A percentile compares a stretch with the other conserved stretches of the same genome.
These are phyloP conservation scores for Ceriops tagal DNA, from an alignment of 345 rosid species.

Conservation along the genomic window DNA sequence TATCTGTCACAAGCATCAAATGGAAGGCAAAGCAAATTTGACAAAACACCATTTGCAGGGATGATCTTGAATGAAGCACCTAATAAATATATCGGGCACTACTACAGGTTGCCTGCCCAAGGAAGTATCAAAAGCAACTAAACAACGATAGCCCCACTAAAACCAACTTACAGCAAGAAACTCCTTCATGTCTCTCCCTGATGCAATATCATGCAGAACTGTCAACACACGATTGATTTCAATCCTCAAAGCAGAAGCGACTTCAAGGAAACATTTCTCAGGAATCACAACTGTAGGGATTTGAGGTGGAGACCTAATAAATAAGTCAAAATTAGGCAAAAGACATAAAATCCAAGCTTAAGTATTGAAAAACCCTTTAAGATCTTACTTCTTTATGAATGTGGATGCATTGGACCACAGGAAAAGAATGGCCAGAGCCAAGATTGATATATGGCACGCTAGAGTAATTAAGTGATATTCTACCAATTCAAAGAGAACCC, in stretches of 20 bases:
- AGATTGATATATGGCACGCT: slow-evolving; percentile 19
- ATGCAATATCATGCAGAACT: slow-evolving; percentile 18
- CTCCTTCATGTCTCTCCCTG: slow-evolving; percentile 25
- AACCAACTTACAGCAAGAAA: slow-evolving; percentile 22
- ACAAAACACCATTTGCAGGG: neutral
- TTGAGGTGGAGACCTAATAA: slow-evolving; percentile 23
- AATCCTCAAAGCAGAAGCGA: slow-evolving; percentile 24
- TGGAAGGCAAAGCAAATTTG: neutral
- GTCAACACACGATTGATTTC: slow-evolving; percentile 21
- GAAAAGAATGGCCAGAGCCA: slow-evolving; percentile 18
- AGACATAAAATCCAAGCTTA: neutral
- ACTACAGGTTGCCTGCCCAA: neutral
- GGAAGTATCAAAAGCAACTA: neutral
- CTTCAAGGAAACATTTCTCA: slow-evolving; percentile 20
- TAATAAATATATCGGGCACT: no score
- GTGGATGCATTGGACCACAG: slow-evolving; percentile 28
- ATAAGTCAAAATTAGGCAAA: neutral
- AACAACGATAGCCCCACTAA: neutral
- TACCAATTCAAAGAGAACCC: slow-evolving; percentile 31
- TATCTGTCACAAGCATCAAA: neutral
- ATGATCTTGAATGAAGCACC: neutral
- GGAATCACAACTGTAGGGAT: slow-evolving; percentile 25
- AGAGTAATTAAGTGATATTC: slow-evolving; percentile 26
- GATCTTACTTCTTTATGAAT: slow-evolving; percentile 24
- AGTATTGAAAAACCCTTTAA: neutral